Evolutionary conservation across 306 rosid species (phyloP).

Genomic region (Cucumis hystrix): DNA sequence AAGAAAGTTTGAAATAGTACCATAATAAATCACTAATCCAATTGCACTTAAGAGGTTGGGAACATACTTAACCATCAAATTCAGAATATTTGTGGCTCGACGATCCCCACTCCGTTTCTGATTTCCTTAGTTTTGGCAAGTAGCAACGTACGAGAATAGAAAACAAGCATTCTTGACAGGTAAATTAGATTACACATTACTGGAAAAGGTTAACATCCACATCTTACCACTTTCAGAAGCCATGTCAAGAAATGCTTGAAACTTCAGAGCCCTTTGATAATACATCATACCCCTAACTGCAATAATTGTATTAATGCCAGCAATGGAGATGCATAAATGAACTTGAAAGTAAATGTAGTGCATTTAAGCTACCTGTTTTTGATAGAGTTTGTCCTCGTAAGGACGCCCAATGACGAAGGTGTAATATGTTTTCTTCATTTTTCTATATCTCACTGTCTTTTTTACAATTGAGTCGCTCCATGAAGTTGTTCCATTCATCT

Average conservation of each 20-base stretch:
- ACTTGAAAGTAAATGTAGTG: conserved; percentile 8
- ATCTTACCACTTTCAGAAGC: conserved; percentile 68
- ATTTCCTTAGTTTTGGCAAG: conserved; percentile 93
- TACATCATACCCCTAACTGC: conserved; percentile 99
- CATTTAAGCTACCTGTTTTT: conserved; percentile 58
- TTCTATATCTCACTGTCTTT: conserved; percentile 72
- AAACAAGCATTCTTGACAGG: neutral
- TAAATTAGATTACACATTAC: neutral
- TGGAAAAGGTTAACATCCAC: conserved; percentile 8
- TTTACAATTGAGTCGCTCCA: conserved; percentile 86
- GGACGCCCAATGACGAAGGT: conserved; percentile 95
- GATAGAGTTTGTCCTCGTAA: conserved; percentile 90
- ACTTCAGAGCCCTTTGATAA: conserved; percentile 85
- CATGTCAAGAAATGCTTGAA: conserved; percentile 99
- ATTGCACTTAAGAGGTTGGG: conserved; percentile 15
- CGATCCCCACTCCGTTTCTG: conserved; percentile 97
- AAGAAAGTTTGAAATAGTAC: too few species aligned
- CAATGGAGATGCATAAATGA: conserved; percentile 9
- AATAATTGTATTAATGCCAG: conserved; percentile 12
- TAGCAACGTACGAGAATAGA: conserved; percentile 45
- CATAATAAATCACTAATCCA: conserved; percentile 12
- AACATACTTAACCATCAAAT: conserved; percentile 96
- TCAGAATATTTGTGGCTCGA: conserved; percentile 88
- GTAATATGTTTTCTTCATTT: conserved; percentile 71
- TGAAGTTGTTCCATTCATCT: conserved; percentile 98